These are phyloP conservation scores for Rusavskia elegans DNA, from an alignment of 495 filamentous ascomycete genomes.

Conservation along the genomic window DNA sequence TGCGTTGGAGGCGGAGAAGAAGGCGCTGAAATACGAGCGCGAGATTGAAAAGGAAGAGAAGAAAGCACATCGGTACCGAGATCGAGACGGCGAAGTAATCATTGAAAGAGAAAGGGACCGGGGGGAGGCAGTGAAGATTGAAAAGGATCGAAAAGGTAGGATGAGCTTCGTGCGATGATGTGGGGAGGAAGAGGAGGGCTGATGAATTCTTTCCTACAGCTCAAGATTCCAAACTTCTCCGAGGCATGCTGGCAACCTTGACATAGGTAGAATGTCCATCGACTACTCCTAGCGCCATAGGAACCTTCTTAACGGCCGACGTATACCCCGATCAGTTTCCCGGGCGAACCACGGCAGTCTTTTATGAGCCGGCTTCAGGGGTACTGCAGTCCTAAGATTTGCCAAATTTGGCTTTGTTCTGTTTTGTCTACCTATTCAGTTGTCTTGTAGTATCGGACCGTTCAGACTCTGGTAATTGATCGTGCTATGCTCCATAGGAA, in stretches of 20 bases:
- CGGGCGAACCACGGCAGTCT: no score
- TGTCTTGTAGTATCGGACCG: no score
- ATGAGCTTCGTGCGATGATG: slow-evolving; percentile 42
- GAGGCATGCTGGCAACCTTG: slow-evolving; percentile 62
- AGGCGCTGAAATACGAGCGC: slow-evolving; percentile 20
- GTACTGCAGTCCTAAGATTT: no score
- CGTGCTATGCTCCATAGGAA: no score
- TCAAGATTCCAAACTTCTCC: slow-evolving; percentile 46
- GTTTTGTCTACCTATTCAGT: no score
- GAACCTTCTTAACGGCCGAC: neutral
- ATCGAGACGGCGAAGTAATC: slow-evolving; percentile 24
- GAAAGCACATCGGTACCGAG: slow-evolving; percentile 37
- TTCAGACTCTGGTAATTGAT: no score
- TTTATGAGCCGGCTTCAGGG: no score
- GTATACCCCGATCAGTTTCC: no score
- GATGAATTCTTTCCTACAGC: slow-evolving; percentile 17
- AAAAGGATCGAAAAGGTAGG: slow-evolving; percentile 80
- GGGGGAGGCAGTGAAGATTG: slow-evolving; percentile 45
- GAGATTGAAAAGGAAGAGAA: slow-evolving; percentile 21
- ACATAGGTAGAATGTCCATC: slow-evolving; percentile 26
- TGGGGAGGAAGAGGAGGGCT: slow-evolving; percentile 37
- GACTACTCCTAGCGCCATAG: neutral
- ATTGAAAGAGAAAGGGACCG: slow-evolving; percentile 25
- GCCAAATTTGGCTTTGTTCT: no score
- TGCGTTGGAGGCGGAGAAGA: slow-evolving; percentile 35